Evolutionary conservation across 768 basidiomycete species (phyloP).

Genomic region (Holtermannia corniformis): DNA sequence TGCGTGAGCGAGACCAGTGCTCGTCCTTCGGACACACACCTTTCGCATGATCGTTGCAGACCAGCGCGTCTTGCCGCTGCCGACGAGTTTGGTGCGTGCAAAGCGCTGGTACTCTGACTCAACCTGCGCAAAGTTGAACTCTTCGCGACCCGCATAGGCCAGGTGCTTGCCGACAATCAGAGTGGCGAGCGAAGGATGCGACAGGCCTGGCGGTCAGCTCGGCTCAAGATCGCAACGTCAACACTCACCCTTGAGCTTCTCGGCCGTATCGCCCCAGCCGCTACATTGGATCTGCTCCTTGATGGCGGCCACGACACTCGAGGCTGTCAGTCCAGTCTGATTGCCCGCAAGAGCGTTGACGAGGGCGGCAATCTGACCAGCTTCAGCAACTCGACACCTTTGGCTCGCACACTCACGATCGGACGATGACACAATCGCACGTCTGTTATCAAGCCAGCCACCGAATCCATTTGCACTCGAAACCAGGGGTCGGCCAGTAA

Average conservation of each 20-base stretch:
- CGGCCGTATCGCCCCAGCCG: conserved; percentile 29
- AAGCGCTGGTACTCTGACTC: conserved; percentile 56
- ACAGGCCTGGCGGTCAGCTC: conserved; percentile 47
- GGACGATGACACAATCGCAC: conserved; percentile 13
- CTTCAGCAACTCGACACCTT: no score
- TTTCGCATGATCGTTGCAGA: conserved; percentile 45
- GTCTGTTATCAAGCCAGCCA: conserved; percentile 34
- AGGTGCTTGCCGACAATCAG: conserved; percentile 77
- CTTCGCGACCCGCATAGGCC: conserved; percentile 62
- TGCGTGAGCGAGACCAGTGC: conserved; percentile 38
- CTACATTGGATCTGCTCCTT: conserved; percentile 23
- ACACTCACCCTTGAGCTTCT: conserved; percentile 31
- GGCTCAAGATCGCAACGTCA: conserved; percentile 1
- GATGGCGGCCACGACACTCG: not conserved
- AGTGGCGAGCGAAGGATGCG: conserved; percentile 71
- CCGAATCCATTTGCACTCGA: conserved; percentile 15
- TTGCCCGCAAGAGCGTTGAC: conserved; percentile 2
- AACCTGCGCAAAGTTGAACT: conserved; percentile 86
- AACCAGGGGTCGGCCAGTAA: no score
- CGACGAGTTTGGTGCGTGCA: conserved; percentile 46
- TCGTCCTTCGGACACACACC: conserved; percentile 56
- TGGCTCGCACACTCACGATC: conserved; percentile 8
- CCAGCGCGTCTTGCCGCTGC: conserved; percentile 37
- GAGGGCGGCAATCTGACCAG: conserved; percentile 11
- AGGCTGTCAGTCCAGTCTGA: conserved; percentile 10